A percentile compares a stretch with the other conserved stretches of the same genome.
phyloP scores from a whole-genome alignment of 164 flowering plant genomes.

The Chloranthus sessilifolius region DNA sequence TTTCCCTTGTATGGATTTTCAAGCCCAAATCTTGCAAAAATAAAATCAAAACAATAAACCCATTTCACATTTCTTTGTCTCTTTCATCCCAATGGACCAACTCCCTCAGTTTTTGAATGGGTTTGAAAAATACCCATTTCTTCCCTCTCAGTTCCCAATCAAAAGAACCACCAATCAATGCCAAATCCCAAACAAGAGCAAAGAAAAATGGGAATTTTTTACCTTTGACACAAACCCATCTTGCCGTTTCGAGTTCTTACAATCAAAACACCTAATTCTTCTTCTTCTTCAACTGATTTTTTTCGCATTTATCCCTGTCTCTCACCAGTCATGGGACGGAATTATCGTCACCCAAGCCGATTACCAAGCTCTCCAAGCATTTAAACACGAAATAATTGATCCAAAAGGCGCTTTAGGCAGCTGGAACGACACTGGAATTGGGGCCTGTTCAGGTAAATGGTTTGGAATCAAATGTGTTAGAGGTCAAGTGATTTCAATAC shows the following conservation, averaged over 20 bases:
- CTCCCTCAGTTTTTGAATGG: background rate
- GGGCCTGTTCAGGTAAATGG: conserved; percentile 87
- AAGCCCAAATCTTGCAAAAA: background rate
- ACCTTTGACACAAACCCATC: conserved; percentile 1
- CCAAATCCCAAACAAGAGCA: conserved; percentile 3
- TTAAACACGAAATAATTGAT: conserved; percentile 55
- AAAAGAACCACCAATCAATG: background rate
- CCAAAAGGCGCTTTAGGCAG: conserved; percentile 40
- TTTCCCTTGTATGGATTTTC: background rate
- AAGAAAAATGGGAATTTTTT: conserved; percentile 13
- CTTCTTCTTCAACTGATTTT: conserved; percentile 24
- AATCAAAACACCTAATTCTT: conserved; percentile 1
- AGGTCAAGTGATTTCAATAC: conserved; percentile 72
- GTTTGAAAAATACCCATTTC: conserved; percentile 8
- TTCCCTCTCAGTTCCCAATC: background rate
- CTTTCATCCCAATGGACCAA: conserved; percentile 14
- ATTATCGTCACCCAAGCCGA: conserved; percentile 49
- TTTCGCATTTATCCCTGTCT: conserved; percentile 18
- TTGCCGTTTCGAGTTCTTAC: background rate
- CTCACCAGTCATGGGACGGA: conserved; percentile 37
- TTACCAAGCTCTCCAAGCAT: conserved; percentile 50
- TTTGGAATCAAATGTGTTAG: conserved; percentile 72
- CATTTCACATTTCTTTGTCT: background rate
- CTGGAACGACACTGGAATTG: conserved; percentile 61
- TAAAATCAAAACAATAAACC: background rate